These are phyloP conservation scores for Phytophthora pisi DNA, from an alignment of 352 stramenopile genomes.

Conservation along the genomic window DNA sequence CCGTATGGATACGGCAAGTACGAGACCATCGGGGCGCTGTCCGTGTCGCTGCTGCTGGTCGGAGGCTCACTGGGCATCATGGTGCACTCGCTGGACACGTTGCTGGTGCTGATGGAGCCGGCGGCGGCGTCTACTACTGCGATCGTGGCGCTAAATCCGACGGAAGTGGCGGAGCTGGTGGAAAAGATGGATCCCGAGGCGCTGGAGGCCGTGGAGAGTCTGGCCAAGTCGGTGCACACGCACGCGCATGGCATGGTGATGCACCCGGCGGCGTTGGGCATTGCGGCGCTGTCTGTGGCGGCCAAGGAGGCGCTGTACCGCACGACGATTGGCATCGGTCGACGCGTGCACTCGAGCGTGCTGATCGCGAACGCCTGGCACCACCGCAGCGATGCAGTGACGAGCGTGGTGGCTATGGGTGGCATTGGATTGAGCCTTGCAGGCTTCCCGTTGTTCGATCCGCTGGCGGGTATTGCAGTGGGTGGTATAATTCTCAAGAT, in stretches of 20 bases:
- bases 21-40: constrained; percentile 71
- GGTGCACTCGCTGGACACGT: constrained; percentile 66
- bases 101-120: constrained; percentile 56
- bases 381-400: constrained; percentile 85
- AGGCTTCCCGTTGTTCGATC: constrained; percentile 69
- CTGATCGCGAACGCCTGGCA: constrained; percentile 98
- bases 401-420: constrained; percentile 76
- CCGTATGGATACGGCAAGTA: constrained; percentile 85
- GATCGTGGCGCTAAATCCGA: constrained; percentile 30
- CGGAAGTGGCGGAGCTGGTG: constrained; percentile 30
- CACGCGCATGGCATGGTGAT: constrained; percentile 40
- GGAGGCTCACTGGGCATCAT: constrained; percentile 72
- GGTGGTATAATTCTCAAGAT: constrained; percentile 83
- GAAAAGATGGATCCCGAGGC: constrained; percentile 39
- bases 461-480: constrained; percentile 69
- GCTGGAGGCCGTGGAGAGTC: constrained; percentile 16
- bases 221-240: constrained; percentile 26
- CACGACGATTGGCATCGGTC: constrained; percentile 89
- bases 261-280: constrained; percentile 76
- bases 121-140: constrained; percentile 11
- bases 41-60: constrained; percentile 67
- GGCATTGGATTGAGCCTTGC: constrained; percentile 70
- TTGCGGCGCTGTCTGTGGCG: constrained; percentile 85
- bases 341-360: constrained; percentile 90
- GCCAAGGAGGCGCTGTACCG: constrained; percentile 94